Evolutionary conservation across 179 eudicot species (phyloP).

Genomic region (Sideroxylon spinosum): DNA sequence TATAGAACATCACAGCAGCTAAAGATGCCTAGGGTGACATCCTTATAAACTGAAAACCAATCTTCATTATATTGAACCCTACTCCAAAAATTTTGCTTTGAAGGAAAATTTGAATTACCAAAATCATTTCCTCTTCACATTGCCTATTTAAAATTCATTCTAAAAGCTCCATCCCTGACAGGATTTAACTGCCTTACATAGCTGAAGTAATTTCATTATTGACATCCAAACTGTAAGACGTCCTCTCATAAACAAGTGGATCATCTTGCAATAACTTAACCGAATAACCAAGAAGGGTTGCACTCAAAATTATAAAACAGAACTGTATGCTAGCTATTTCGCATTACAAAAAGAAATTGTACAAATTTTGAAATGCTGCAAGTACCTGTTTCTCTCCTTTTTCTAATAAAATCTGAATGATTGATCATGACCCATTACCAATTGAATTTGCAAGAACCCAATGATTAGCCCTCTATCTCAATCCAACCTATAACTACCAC

Average conservation of each 20-base stretch:
- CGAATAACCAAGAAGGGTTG: neutral
- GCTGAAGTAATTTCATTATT: neutral
- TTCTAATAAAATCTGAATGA: too few species aligned
- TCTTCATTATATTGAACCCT: neutral
- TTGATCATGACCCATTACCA: too few species aligned
- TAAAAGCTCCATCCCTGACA: neutral
- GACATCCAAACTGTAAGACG: neutral
- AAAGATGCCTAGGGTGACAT: neutral
- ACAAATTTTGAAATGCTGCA: too few species aligned
- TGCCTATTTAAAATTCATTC: neutral
- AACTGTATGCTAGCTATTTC: neutral
- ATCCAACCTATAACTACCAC: too few species aligned
- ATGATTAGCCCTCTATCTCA: too few species aligned
- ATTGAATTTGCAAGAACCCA: too few species aligned
- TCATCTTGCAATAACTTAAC: conserved; percentile 5
- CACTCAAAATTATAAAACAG: neutral
- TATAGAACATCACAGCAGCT: too few species aligned
- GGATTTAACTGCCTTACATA: neutral
- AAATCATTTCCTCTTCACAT: neutral
- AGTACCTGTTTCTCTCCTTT: too few species aligned
- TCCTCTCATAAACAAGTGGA: neutral
- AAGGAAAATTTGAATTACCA: too few species aligned
- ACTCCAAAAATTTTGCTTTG: neutral
- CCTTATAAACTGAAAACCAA: neutral
- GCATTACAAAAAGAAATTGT: too few species aligned